Base-by-base conservation (phyloP, 2,329 filamentous ascomycete genomes). In the Teratosphaeria destructans region DNA sequence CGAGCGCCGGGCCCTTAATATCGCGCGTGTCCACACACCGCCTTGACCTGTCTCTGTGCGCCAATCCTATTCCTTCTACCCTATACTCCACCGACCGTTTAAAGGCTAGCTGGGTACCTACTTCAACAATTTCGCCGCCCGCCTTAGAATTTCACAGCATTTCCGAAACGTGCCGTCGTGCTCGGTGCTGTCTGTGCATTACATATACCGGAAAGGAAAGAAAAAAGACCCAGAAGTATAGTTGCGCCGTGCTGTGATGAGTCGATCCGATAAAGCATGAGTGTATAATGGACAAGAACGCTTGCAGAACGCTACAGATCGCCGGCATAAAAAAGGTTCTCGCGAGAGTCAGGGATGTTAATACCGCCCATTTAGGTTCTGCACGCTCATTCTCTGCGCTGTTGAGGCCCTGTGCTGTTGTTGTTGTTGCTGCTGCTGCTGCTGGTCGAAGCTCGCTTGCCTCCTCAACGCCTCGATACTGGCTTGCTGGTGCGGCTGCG, bases 371-470 rank as follows among this genome's bases (percentile, higher is more conserved):
- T 65, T 68, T 35, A 68, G 58, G 56, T 66, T 70, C 37, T 62
- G 65, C 32, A 70, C 65, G 29, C 64, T 64, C 65, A 67, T 68
- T 43, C 67, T 61, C 56, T 68, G 66, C 12, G 62, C 61, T 39
- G 65, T 68, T 34, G 54, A 35, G 7, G 60, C 55, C 27, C 54
- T 34, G 3, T 49, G 43, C 19, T 49, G 43, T 19, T 32, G 43
- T 6, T 39, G 37, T 2, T 39, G 37, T 11, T 39, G 37, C 2
- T 39, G 37, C 10, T 39, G 37, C 60, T 57, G 59, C 55, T 64
- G 62, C 29, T 66, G 65, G 53, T 67, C 65, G 54, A 63, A 64
- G 4, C 63, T 64, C 10, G 65, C 63, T 26, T 69, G 67, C 23
- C 65, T 59, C 8, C 65, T 60, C 37, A 70, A 54, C 10, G 62